Percentiles rank a stretch among this genome's conserved stretches.
Conservation (phyloP, 148 eudicot species). For the Simmondsia chinensis region DNA sequence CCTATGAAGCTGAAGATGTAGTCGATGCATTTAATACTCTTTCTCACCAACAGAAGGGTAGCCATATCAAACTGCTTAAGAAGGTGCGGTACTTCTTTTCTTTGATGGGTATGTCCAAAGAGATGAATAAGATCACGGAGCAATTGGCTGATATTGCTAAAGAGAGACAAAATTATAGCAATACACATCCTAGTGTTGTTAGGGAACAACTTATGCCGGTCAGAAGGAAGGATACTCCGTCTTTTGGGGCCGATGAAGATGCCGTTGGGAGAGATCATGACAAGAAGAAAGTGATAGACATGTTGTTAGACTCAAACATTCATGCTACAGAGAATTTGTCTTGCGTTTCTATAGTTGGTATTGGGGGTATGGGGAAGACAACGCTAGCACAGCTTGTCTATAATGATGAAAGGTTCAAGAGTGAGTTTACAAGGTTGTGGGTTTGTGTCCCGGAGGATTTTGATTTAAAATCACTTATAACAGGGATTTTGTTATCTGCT, state of each 20-base stretch:
- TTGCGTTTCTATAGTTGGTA: conserved; percentile 21
- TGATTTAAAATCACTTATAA: conserved; percentile 3
- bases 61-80: neutral
- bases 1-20: conserved; percentile 14
- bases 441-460: conserved; percentile 13
- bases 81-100: conserved; percentile 8
- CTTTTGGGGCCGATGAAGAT: conserved; percentile 5
- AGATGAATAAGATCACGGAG: conserved; percentile 3
- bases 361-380: conserved; percentile 29
- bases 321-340: conserved; percentile 6
- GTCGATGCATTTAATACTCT: conserved; percentile 4
- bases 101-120: neutral
- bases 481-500: conserved; percentile 9
- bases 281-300: conserved; percentile 7
- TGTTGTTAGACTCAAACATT: conserved; percentile 4
- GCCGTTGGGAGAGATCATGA: conserved; percentile 27
- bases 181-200: neutral
- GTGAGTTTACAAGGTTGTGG: conserved; percentile 20
- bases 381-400: conserved; percentile 23
- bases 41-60: neutral
- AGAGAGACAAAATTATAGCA: neutral
- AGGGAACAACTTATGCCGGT: neutral
- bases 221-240: conserved; percentile 4
- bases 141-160: too few relatives aligned
- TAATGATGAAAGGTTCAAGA: conserved; percentile 4